Percentiles rank a stretch among this genome's conserved stretches.
phyloP scores from a whole-genome alignment of 148 eudicot genomes.

The Diospyros lotus region DNA sequence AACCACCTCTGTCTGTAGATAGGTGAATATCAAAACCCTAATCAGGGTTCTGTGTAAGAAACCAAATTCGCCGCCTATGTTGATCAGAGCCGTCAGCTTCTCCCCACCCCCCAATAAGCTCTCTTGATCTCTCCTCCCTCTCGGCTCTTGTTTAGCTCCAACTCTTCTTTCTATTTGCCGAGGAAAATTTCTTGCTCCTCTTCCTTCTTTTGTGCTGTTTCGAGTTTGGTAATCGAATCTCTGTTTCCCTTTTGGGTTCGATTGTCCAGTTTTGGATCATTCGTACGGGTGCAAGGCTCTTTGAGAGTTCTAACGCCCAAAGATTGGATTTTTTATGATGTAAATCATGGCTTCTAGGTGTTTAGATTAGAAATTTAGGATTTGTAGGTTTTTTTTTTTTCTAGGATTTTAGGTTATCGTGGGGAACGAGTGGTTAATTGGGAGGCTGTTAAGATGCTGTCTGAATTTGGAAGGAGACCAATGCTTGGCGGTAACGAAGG shows the following conservation, averaged over 20 bases:
- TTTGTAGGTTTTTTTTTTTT: too few species aligned
- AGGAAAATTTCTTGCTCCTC: neutral
- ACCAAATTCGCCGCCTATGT: slow-evolving; percentile 34
- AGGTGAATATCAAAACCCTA: slow-evolving; percentile 38
- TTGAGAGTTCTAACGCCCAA: neutral
- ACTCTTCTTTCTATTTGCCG: neutral
- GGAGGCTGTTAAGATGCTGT: slow-evolving; percentile 2
- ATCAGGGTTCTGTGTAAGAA: slow-evolving; percentile 31
- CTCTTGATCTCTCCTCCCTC: neutral
- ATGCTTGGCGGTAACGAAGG: slow-evolving; percentile 62
- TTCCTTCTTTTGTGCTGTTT: neutral
- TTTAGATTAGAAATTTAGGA: slow-evolving; percentile 18
- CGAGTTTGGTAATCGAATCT: neutral
- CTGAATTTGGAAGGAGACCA: slow-evolving; percentile 24
- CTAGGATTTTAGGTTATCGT: too few species aligned
- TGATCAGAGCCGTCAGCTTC: slow-evolving; percentile 19
- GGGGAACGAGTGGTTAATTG: slow-evolving; percentile 10
- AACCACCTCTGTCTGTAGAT: neutral
- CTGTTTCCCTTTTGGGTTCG: neutral
- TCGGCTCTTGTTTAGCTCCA: slow-evolving; percentile 2
- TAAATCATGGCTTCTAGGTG: neutral
- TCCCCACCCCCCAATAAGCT: slow-evolving; percentile 1
- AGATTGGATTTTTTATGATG: slow-evolving; percentile 21
- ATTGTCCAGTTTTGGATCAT: neutral
- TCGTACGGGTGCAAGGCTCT: too few species aligned